Percentiles rank a stretch among this genome's conserved stretches.
Evolutionary conservation across 78 protist genomes (phyloP).

Genomic region (Guillardia theta): DNA sequence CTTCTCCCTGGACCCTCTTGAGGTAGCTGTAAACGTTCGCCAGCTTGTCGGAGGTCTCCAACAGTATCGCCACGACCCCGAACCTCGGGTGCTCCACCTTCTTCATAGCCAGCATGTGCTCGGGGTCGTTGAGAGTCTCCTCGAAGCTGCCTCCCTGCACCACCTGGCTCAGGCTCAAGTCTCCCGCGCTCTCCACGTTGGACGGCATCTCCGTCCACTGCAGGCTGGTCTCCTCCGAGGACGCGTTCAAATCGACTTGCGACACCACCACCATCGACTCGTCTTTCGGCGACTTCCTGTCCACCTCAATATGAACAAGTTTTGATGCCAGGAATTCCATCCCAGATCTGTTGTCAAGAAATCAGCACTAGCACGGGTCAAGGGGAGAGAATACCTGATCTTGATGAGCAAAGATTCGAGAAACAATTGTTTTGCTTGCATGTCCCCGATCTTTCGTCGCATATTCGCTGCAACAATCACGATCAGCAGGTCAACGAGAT

Average conservation of each 20-base stretch:
- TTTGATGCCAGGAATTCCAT: background rate
- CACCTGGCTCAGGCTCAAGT: background rate
- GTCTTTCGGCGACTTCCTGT: background rate
- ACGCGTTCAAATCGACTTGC: background rate
- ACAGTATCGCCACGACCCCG: background rate
- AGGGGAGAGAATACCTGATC: background rate
- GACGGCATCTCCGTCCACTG: background rate
- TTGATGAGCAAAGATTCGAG: background rate
- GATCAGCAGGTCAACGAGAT: too few relatives aligned
- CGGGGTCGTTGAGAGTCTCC: background rate
- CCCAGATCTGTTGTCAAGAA: background rate
- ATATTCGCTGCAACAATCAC: too few relatives aligned
- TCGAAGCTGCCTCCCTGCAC: background rate
- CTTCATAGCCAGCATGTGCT: background rate
- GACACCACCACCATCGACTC: background rate
- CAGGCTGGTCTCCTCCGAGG: background rate
- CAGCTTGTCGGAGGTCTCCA: background rate
- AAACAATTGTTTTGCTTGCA: background rate
- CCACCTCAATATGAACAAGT: background rate
- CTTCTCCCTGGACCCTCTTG: background rate
- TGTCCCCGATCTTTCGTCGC: background rate
- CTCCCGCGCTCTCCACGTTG: background rate
- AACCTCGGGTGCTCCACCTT: background rate
- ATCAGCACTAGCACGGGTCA: too few relatives aligned
- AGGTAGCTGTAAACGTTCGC: background rate